Conservation (phyloP, 306 rosid genomes). For the Cucumis cinereus region DNA sequence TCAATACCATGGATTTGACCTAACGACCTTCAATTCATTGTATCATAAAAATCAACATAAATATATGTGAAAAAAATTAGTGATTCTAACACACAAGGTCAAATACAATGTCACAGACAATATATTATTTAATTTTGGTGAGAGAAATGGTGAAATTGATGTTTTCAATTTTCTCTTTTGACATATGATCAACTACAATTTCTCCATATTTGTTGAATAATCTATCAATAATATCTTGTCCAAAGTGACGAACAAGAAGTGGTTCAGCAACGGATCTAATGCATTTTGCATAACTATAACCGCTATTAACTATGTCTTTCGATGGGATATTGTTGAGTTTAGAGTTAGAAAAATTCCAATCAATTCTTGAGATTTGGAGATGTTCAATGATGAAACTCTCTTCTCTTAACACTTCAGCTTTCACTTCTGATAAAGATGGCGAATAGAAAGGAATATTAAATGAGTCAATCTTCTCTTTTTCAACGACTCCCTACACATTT, state of each 20-base stretch:
- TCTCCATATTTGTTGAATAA: slow-evolving; percentile 10
- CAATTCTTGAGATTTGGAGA: slow-evolving; percentile 3
- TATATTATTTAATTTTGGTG: neutral
- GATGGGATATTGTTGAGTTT: neutral
- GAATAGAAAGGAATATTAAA: slow-evolving; percentile 21
- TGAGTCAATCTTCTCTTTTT: slow-evolving; percentile 15
- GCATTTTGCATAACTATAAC: neutral
- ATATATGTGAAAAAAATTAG: too few species aligned
- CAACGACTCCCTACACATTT: slow-evolving; percentile 18
- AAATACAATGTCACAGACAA: too few species aligned
- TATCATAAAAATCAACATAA: too few species aligned
- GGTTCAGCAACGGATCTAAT: neutral
- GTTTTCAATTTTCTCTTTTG: neutral
- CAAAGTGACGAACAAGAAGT: neutral
- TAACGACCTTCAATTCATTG: too few species aligned
- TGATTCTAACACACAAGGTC: too few species aligned
- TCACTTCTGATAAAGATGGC: slow-evolving; percentile 20
- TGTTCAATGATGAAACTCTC: slow-evolving; percentile 20
- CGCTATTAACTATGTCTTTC: neutral
- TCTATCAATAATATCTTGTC: neutral
- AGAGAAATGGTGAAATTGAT: neutral
- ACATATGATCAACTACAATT: slow-evolving; percentile 5
- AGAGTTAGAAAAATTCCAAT: neutral
- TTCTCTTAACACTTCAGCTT: slow-evolving; percentile 19
- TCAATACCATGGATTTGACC: too few species aligned